phyloP scores from a whole-genome alignment of 305 asterid species.

The Solanum chacoense region DNA sequence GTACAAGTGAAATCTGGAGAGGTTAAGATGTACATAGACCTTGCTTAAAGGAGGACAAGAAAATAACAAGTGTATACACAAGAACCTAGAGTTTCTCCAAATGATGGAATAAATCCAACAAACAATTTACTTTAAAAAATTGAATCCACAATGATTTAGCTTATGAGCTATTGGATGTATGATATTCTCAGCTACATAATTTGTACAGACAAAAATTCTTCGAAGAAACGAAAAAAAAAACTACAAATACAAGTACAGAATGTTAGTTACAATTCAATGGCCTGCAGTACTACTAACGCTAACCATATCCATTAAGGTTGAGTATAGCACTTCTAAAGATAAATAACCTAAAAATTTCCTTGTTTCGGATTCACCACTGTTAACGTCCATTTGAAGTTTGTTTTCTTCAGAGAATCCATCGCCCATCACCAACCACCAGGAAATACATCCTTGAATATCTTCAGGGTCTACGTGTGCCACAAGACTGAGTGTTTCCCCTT shows the following conservation, averaged over 20 bases:
- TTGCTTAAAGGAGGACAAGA: neutral
- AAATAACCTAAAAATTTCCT: slow-evolving; percentile 67
- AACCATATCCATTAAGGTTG: slow-evolving; percentile 66
- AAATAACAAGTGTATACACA: neutral
- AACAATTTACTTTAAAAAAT: neutral
- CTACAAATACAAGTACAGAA: neutral
- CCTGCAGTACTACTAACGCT: slow-evolving; percentile 54
- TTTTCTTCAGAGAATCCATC: slow-evolving; percentile 48
- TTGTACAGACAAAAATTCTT: neutral
- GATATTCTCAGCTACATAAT: neutral
- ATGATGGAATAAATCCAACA: neutral
- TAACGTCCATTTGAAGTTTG: slow-evolving; percentile 36
- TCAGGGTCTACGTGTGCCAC: slow-evolving; percentile 87
- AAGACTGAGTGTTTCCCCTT: slow-evolving; percentile 59
- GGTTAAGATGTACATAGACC: neutral
- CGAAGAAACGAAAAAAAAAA: neutral
- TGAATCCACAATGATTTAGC: neutral
- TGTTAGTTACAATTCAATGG: neutral
- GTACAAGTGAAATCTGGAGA: neutral
- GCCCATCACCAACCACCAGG: slow-evolving; percentile 83
- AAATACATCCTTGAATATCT: slow-evolving; percentile 70
- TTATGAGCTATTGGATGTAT: neutral
- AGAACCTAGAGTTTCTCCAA: neutral
- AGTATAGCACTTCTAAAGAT: slow-evolving; percentile 58
- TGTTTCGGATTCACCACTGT: slow-evolving; percentile 41